Conservation (phyloP, 768 basidiomycete species). For the Atractiella rhizophila region DNA sequence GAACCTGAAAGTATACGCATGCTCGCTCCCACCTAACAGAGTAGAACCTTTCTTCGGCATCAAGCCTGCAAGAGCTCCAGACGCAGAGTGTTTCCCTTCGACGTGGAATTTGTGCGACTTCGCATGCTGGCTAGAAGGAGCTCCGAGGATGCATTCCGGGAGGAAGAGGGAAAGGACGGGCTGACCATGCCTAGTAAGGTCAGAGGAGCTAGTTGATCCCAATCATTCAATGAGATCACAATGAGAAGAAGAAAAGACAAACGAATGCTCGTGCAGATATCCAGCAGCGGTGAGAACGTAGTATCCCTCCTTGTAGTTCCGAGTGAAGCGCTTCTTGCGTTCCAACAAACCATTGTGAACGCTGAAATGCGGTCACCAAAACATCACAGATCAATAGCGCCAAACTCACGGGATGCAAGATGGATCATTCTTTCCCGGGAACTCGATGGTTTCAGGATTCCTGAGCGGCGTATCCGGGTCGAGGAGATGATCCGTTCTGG, state of each 20-base stretch:
- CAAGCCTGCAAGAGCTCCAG: conserved; percentile 15
- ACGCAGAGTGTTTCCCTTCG: conserved; percentile 64
- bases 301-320: conserved; percentile 33
- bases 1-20: conserved; percentile 73
- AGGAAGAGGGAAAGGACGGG: conserved; percentile 75
- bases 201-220: conserved; percentile 33
- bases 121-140: conserved; percentile 39
- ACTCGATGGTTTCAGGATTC: conserved; percentile 46
- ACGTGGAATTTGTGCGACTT: conserved; percentile 90
- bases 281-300: conserved; percentile 87
- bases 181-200: conserved; percentile 31
- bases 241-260: background rate
- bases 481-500: conserved; percentile 73
- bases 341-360: conserved; percentile 77
- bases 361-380: too few species aligned
- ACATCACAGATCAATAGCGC: too few species aligned
- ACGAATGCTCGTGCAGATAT: conserved; percentile 59
- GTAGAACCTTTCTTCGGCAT: conserved; percentile 20
- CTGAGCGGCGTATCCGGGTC: conserved; percentile 89
- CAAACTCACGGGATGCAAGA: conserved; percentile 51
- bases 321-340: conserved; percentile 82
- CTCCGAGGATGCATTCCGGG: conserved; percentile 83
- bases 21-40: conserved; percentile 23
- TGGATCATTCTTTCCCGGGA: conserved; percentile 77
- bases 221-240: background rate